phyloP scores from a whole-genome alignment of 2,329 filamentous ascomycete species.

The Cytospora chrysosperma region DNA sequence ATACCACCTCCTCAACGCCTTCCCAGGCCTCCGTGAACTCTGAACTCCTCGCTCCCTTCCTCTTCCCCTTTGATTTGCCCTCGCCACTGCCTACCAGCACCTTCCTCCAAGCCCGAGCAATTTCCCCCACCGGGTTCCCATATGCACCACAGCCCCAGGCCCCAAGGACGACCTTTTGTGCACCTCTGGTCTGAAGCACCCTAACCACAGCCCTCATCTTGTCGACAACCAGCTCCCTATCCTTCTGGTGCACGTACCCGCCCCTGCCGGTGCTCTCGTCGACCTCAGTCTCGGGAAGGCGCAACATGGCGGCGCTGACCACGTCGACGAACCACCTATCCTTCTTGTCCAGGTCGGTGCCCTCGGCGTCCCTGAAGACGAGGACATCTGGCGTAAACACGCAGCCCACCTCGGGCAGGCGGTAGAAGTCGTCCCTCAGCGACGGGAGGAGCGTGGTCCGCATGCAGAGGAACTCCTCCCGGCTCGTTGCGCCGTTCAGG shows the following conservation, averaged over 20 bases:
- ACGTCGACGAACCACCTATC: slow-evolving; percentile 60
- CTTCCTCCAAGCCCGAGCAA: slow-evolving; percentile 55
- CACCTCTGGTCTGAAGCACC: slow-evolving; percentile 46
- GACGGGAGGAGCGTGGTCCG: slow-evolving; percentile 60
- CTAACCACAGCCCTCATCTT: slow-evolving; percentile 61
- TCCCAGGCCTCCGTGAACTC: slow-evolving; percentile 37
- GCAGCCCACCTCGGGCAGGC: slow-evolving; percentile 56
- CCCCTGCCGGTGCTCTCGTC: slow-evolving; percentile 34
- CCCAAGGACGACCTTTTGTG: slow-evolving; percentile 54
- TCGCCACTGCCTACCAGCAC: slow-evolving; percentile 37
- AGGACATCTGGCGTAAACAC: slow-evolving; percentile 59
- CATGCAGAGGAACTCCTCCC: slow-evolving; percentile 62
- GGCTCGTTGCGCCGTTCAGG: slow-evolving; percentile 56
- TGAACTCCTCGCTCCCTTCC: slow-evolving; percentile 9
- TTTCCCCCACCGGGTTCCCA: slow-evolving; percentile 59
- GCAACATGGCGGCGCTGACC: slow-evolving; percentile 56
- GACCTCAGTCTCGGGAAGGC: slow-evolving; percentile 52
- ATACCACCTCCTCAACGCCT: slow-evolving; percentile 52
- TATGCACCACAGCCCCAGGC: slow-evolving; percentile 66
- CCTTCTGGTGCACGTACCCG: slow-evolving; percentile 44
- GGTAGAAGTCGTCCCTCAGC: slow-evolving; percentile 57
- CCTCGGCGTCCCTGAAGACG: slow-evolving; percentile 47
- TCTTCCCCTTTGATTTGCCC: slow-evolving; percentile 15
- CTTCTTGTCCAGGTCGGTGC: slow-evolving; percentile 36
- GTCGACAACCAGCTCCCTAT: slow-evolving; percentile 48